Conservation (phyloP, 306 rosid genomes). For the Dalbergia oliveri region DNA sequence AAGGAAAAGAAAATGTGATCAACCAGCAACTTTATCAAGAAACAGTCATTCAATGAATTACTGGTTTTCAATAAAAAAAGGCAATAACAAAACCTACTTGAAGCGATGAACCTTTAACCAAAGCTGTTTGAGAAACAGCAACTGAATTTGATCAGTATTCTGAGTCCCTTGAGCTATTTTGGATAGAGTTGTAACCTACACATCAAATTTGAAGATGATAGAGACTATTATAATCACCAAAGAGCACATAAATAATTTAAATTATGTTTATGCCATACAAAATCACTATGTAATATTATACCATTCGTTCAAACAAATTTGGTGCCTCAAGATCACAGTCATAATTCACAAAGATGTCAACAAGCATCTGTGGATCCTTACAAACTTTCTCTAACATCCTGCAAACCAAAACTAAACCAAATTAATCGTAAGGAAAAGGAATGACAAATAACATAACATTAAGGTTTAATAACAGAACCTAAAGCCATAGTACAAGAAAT, state of each 20-base stretch:
- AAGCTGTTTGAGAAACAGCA: slow-evolving; percentile 77
- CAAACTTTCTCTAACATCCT: slow-evolving; percentile 98
- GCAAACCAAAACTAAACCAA: slow-evolving; percentile 52
- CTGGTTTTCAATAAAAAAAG: slow-evolving; percentile 38
- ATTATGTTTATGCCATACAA: slow-evolving; percentile 37
- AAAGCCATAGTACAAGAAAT: slow-evolving; percentile 21
- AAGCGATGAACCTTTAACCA: slow-evolving; percentile 92
- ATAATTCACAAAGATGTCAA: slow-evolving; percentile 97
- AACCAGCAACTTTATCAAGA: slow-evolving; percentile 40
- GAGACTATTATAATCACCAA: slow-evolving; percentile 40
- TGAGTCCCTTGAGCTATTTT: slow-evolving; percentile 90
- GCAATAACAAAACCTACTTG: slow-evolving; percentile 70
- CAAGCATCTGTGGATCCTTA: slow-evolving; percentile 97
- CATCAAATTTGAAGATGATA: slow-evolving; percentile 45
- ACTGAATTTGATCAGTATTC: slow-evolving; percentile 79
- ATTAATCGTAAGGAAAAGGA: slow-evolving; percentile 47
- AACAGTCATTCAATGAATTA: slow-evolving; percentile 27
- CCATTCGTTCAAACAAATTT: slow-evolving; percentile 98
- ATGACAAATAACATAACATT: slow-evolving; percentile 30
- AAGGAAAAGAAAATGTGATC: slow-evolving; percentile 50
- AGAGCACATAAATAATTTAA: slow-evolving; percentile 13
- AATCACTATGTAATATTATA: slow-evolving; percentile 47
- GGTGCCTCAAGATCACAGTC: slow-evolving; percentile 99
- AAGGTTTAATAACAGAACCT: slow-evolving; percentile 23
- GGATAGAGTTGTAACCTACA: slow-evolving; percentile 89